A percentile compares a stretch with the other conserved stretches of the same genome.
Conservation (phyloP, 345 rosid genomes). For the Turritis glabra region DNA sequence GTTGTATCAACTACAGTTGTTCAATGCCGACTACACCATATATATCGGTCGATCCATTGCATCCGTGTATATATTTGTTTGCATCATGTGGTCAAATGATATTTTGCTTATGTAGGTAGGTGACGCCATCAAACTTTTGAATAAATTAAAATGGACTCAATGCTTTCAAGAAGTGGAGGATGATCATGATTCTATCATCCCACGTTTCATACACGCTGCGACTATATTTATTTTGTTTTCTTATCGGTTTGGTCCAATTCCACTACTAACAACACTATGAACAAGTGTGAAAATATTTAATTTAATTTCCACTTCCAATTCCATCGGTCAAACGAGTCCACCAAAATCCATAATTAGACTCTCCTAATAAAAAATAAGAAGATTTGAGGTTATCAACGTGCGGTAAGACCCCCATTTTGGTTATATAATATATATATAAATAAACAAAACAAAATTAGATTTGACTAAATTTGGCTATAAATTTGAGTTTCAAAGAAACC, state of each 20-base stretch:
- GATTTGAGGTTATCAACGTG: slow-evolving; percentile 29
- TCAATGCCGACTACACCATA: background rate
- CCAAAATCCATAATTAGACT: slow-evolving; percentile 34
- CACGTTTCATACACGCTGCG: slow-evolving; percentile 33
- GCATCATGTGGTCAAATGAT: slow-evolving; percentile 9
- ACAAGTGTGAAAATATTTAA: background rate
- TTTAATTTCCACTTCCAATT: background rate
- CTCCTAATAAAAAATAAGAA: background rate
- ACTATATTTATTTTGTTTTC: slow-evolving; percentile 1
- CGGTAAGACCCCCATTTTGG: background rate
- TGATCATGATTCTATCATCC: slow-evolving; percentile 23
- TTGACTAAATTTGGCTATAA: slow-evolving; percentile 30
- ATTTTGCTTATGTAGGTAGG: background rate
- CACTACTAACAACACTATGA: slow-evolving; percentile 4
- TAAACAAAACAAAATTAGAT: slow-evolving; percentile 17
- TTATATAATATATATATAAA: background rate
- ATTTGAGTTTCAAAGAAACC: slow-evolving; percentile 10
- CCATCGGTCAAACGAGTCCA: slow-evolving; percentile 23
- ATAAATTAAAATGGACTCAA: background rate
- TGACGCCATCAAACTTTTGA: background rate
- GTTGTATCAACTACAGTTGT: background rate
- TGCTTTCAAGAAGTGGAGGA: slow-evolving; percentile 16
- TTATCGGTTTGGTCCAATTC: slow-evolving; percentile 12
- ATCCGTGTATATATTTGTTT: background rate
- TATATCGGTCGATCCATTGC: background rate